A percentile compares a stretch with the other conserved stretches of the same genome.
Conservation (phyloP, 306 rosid species). For the Cercis canadensis region DNA sequence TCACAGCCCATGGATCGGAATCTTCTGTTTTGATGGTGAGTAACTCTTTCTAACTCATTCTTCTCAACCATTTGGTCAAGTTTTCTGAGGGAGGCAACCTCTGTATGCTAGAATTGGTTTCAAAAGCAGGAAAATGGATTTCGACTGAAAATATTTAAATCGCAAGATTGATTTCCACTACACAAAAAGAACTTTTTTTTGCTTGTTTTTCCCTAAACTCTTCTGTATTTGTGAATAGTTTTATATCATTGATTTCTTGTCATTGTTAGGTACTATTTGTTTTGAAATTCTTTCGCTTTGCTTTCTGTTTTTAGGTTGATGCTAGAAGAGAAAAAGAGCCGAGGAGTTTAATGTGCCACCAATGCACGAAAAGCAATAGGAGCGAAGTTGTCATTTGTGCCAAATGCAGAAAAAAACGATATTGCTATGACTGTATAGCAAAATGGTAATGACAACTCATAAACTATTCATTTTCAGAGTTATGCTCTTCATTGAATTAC, state of each 20-base stretch:
- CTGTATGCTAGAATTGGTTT: too few relatives aligned
- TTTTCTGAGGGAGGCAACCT: too few relatives aligned
- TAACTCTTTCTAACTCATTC: slow-evolving; percentile 24
- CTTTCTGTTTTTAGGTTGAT: slow-evolving; percentile 50
- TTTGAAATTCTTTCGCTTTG: slow-evolving; percentile 23
- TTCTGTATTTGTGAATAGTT: not conserved
- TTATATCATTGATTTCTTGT: slow-evolving; percentile 21
- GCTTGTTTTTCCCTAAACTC: too few relatives aligned
- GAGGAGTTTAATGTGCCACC: slow-evolving; percentile 60
- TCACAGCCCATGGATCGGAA: slow-evolving; percentile 33
- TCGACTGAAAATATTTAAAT: too few relatives aligned
- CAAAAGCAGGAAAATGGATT: too few relatives aligned
- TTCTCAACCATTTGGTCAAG: not conserved
- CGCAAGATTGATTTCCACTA: too few relatives aligned
- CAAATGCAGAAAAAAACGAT: slow-evolving; percentile 60
- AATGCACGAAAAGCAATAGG: slow-evolving; percentile 54
- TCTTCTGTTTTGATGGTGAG: slow-evolving; percentile 49
- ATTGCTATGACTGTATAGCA: slow-evolving; percentile 66
- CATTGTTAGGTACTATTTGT: slow-evolving; percentile 17
- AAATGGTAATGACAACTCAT: slow-evolving; percentile 55
- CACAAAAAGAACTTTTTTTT: too few relatives aligned
- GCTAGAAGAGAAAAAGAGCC: slow-evolving; percentile 33
- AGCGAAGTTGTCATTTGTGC: slow-evolving; percentile 49
- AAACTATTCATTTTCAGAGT: not conserved
- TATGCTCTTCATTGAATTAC: slow-evolving; percentile 11